phyloP scores from a whole-genome alignment of 148 eudicot genomes.

The Bassia scoparia region DNA sequence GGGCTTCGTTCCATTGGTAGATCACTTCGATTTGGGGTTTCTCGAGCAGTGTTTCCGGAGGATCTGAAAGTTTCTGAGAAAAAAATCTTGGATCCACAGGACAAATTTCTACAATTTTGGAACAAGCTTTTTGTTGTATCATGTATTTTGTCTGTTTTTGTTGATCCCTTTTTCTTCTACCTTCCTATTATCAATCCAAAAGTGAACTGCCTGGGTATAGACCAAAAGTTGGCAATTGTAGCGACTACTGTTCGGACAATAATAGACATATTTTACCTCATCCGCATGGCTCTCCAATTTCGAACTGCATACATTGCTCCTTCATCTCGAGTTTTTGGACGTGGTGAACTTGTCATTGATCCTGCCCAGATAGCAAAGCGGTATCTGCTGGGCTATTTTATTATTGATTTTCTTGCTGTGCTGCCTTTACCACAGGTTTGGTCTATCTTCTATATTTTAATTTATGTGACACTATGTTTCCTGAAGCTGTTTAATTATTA shows the following conservation, averaged over 20 bases:
- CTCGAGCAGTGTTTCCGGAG: slow-evolving; percentile 78
- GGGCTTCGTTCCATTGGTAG: slow-evolving; percentile 81
- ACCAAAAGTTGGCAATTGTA: slow-evolving; percentile 52
- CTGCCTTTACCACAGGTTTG: slow-evolving; percentile 87
- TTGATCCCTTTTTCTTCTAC: slow-evolving; percentile 78
- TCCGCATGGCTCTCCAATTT: slow-evolving; percentile 77
- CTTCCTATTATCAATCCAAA: slow-evolving; percentile 59
- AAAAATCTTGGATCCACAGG: slow-evolving; percentile 86
- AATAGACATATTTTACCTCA: slow-evolving; percentile 67
- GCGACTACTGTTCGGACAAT: slow-evolving; percentile 76
- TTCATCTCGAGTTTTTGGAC: slow-evolving; percentile 85
- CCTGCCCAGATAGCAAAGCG: slow-evolving; percentile 73
- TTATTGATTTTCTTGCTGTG: slow-evolving; percentile 69
- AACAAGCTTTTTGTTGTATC: slow-evolving; percentile 69
- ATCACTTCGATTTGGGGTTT: slow-evolving; percentile 71
- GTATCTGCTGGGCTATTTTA: slow-evolving; percentile 55
- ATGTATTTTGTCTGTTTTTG: slow-evolving; percentile 68
- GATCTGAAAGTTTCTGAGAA: slow-evolving; percentile 80
- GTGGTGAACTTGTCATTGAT: slow-evolving; percentile 92
- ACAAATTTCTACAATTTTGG: slow-evolving; percentile 71
- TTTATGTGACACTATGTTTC: not conserved
- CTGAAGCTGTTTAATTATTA: not conserved
- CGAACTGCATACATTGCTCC: slow-evolving; percentile 90
- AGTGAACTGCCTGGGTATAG: slow-evolving; percentile 55
- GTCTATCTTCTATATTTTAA: not conserved